phyloP scores from a whole-genome alignment of 352 stramenopile genomes.

The Phytophthora pisi region DNA sequence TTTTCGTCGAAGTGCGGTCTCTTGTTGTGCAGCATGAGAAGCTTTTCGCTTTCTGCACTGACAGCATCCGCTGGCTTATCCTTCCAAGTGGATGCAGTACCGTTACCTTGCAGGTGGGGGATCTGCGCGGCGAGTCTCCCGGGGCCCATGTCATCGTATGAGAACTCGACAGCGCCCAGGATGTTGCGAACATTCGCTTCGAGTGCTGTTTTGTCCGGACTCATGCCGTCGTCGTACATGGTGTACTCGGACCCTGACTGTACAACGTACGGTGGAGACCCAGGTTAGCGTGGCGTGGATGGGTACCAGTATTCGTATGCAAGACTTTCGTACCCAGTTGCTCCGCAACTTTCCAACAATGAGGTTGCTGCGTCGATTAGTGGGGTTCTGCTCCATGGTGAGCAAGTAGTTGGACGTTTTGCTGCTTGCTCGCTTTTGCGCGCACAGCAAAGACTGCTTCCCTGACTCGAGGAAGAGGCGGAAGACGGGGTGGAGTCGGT shows the following conservation, averaged over 20 bases:
- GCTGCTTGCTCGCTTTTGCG: constrained; percentile 55
- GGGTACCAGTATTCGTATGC: no score
- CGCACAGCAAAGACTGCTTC: constrained; percentile 57
- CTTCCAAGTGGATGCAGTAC: constrained; percentile 29
- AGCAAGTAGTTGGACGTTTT: constrained; percentile 73
- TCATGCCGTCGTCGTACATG: constrained; percentile 64
- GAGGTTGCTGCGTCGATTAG: constrained; percentile 42
- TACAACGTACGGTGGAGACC: not conserved
- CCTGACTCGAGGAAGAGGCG: constrained; percentile 58
- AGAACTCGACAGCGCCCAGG: constrained; percentile 59
- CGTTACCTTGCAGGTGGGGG: constrained; percentile 40
- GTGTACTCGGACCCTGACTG: constrained; percentile 66
- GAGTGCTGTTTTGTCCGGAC: constrained; percentile 46
- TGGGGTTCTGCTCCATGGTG: constrained; percentile 48
- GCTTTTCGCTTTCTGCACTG: constrained; percentile 18
- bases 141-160: constrained; percentile 76
- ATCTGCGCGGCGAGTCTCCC: constrained; percentile 54
- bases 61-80: constrained; percentile 19
- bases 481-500: constrained; percentile 61
- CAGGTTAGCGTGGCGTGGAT: not conserved
- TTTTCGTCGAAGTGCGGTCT: constrained; percentile 59
- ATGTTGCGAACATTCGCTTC: constrained; percentile 53
- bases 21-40: constrained; percentile 92
- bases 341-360: constrained; percentile 63
- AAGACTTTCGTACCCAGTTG: constrained; percentile 48